A percentile compares a stretch with the other conserved stretches of the same genome.
Evolutionary conservation across 495 filamentous ascomycete species (phyloP).

Genomic region (Trichoderma gamsii): DNA sequence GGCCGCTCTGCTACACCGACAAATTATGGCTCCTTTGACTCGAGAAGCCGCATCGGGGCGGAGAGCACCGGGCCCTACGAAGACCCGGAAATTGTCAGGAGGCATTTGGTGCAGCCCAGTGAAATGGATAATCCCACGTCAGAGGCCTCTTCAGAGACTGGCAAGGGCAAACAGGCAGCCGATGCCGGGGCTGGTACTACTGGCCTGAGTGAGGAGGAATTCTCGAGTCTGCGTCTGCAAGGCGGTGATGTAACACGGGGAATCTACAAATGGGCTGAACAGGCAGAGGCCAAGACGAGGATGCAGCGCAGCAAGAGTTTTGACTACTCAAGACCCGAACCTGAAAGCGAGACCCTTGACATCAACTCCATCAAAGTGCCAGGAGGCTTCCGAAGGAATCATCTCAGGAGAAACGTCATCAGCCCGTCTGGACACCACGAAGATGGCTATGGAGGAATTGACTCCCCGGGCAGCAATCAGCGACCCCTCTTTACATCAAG

Average conservation of each 20-base stretch:
- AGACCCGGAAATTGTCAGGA: constrained; percentile 72
- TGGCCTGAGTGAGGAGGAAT: constrained; percentile 62
- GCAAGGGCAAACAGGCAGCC: constrained; percentile 44
- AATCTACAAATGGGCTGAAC: constrained; percentile 91
- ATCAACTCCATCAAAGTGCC: constrained; percentile 85
- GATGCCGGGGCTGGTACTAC: constrained; percentile 31
- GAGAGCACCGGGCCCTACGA: constrained; percentile 51
- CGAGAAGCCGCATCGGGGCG: constrained; percentile 28
- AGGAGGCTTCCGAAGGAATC: constrained; percentile 89
- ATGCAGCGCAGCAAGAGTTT: constrained; percentile 78
- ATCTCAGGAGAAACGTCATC: constrained; percentile 60
- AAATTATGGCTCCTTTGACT: constrained; percentile 76
- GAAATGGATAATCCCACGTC: constrained; percentile 29
- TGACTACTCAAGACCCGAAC: constrained; percentile 64
- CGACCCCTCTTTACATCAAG: constrained; percentile 74
- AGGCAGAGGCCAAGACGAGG: constrained; percentile 56
- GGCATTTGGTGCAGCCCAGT: constrained; percentile 70
- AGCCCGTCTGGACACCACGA: constrained; percentile 48
- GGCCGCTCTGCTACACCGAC: constrained; percentile 48
- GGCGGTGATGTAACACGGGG: constrained; percentile 91
- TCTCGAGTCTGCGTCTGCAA: constrained; percentile 85
- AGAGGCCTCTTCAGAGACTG: constrained; percentile 24
- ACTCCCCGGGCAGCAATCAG: constrained; percentile 31
- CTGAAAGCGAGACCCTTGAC: constrained; percentile 70
- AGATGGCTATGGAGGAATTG: constrained; percentile 31